A percentile compares a stretch with the other conserved stretches of the same genome.
Conservation (phyloP, 495 filamentous ascomycete species). For the Hypoxylon crocopeplum region DNA sequence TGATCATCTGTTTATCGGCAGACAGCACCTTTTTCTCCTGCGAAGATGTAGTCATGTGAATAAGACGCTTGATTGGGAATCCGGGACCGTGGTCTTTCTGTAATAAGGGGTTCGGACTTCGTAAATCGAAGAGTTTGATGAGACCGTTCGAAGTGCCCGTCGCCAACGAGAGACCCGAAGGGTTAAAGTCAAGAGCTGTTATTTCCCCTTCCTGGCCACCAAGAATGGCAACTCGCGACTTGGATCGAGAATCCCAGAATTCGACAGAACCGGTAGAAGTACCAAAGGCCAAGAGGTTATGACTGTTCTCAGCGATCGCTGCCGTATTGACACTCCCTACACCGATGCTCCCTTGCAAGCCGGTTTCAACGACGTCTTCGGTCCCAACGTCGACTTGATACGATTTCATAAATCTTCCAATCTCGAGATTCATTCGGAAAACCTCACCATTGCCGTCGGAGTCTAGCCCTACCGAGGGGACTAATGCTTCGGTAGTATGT, state of each 20-base stretch:
- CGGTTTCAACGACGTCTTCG: slow-evolving; percentile 72
- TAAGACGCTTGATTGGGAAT: slow-evolving; percentile 84
- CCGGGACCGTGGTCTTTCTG: slow-evolving; percentile 97
- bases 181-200: slow-evolving; percentile 85
- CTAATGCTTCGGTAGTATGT: slow-evolving; percentile 82
- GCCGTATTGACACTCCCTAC: slow-evolving; percentile 88
- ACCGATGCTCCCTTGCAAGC: slow-evolving; percentile 82
- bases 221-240: slow-evolving; percentile 80
- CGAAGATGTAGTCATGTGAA: slow-evolving; percentile 80
- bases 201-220: slow-evolving; percentile 71
- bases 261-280: slow-evolving; percentile 96
- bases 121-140: slow-evolving; percentile 91
- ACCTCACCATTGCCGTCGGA: slow-evolving; percentile 84
- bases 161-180: slow-evolving; percentile 83
- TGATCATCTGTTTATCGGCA: slow-evolving; percentile 93
- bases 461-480: slow-evolving; percentile 89
- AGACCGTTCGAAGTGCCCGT: slow-evolving; percentile 89
- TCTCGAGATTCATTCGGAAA: slow-evolving; percentile 88
- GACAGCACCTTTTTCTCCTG: slow-evolving; percentile 89
- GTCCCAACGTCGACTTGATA: slow-evolving; percentile 82
- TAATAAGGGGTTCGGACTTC: slow-evolving; percentile 82
- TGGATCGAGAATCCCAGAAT: slow-evolving; percentile 89
- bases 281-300: slow-evolving; percentile 92
- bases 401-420: slow-evolving; percentile 86
- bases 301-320: slow-evolving; percentile 86